Evolutionary conservation across 2,329 filamentous ascomycete species (phyloP), one percentile per base, ranked within the genome.

Genomic region (Phoma sp.): DNA sequence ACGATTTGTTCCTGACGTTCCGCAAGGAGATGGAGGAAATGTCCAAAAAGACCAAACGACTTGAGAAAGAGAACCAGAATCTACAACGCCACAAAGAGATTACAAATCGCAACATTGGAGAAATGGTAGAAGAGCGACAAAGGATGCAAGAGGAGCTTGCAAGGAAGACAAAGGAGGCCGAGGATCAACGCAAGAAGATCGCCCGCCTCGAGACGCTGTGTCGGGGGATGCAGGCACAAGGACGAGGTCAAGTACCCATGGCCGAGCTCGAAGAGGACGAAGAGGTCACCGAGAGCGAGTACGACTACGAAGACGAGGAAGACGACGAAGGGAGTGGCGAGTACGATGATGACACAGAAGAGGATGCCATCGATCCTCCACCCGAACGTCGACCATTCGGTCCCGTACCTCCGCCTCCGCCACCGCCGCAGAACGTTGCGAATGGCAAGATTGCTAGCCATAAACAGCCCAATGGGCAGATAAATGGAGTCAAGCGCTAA

Each of bases 11-110:
- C 76, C 81, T 97, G 64, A 97, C 95, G 1, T 98, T 98, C 78
- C 87, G 93, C 48, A 97, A 96, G 79, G 95, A 98, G 77, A 98
- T 98, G 93, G 95, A 98, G 77, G 95, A 98, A 71, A 98, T 98
- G 93, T 96, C 93, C 1, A 97, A 97, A 80, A 98, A 98, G 80
- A 96, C 93, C 5, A 97, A 97, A 77, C 88, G 92, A 21, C 81
- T 99, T 47, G 95, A 99, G 75, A 96, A 96, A 77, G 95, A 99
- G 71, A 98, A 99, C 68, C 89, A 95, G 66, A 89, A 86, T 15
- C 84, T 96, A 45, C 96, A 92, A 62, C 87, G 93, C 50, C 96
- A 97, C 76, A 93, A 97, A 74, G 93, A 97, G 66, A 87, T 91
- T 40, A 96, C 93, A 21, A 95, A 95, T 69, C 88, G 91, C 62